Evolutionary conservation across 352 stramenopile genomes (phyloP), one percentile per base, ranked within the genome.

Genomic region (Phytopythium sindhum): DNA sequence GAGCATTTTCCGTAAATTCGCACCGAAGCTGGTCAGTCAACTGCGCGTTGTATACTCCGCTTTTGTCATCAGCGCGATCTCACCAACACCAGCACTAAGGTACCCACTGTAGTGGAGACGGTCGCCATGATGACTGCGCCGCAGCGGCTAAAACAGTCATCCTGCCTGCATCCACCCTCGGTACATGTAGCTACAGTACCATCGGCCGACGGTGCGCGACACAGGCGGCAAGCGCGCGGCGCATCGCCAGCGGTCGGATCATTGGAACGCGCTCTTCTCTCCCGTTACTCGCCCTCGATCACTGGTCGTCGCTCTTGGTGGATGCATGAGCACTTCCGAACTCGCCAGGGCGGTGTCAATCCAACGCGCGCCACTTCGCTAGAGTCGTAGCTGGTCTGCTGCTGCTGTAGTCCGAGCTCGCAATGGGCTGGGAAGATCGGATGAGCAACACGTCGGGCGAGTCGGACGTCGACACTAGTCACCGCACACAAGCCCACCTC

Each of bases 401-500:
- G 23, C 45, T 9, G 45, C 10, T 17, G 45, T 8, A 26, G 6
- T 4, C 44, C 19, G 17, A 28, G 19, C 23, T 12, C 14, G 15
- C 26, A 9, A 56, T 35, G 50, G 29, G 41, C 0, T 14, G 7
- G 24, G 15, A 35, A 12, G 48, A 35, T 24, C 23, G 28, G 24
- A 19, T 19, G 15, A 54, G 48, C 23, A 24, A 57, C 31, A 57
- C 52, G 17, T 57, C 52, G 29, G 31, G 28, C 52, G 52, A 57
- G 28, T 57, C 52, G 52, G 52, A 57, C 28, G 17, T 44, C 52
- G 52, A 57, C 52, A 19, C 17, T 14, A 19, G 6, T 7, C 19
- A 2, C 2, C 19, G 2, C 19, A 12, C 14, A 10, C n/a, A 15
- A 8, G 14, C 23, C 4, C n/a, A 2, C 39, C 2, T 52, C 10